Evolutionary conservation across 345 rosid species (phyloP), one percentile per base, ranked within the genome.

Genomic region (Rhizophora apiculata): DNA sequence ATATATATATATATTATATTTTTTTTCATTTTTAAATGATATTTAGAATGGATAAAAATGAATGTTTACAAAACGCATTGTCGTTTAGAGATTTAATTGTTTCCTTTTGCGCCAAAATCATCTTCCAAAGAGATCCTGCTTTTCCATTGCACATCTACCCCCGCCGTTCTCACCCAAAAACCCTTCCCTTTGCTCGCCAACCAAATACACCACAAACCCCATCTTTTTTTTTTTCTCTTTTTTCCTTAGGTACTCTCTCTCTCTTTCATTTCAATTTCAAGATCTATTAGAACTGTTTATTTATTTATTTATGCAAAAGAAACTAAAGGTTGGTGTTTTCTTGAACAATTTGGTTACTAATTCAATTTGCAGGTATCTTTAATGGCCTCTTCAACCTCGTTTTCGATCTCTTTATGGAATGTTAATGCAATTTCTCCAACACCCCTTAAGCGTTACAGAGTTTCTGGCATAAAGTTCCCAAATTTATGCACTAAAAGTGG

Each of bases 381-480:
- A 49, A 67, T 71, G 68, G 69, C 68, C 1, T 16, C 60, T 16
- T 65, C 79, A 5, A 60, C 63, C 55, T 55, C 60, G 32, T 65
- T 65, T 37, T 76, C 79, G 6, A 24, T 56, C 26, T 66, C 15
- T 51, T 58, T 52, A 16, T 59, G 51, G 43, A 62, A 69, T 1
- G 55, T 64, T 7, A 8, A 37, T 65, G 19, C 60, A 46, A 54
- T 63, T 4, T 31, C 65, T 32, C 26, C 51, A 6, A 15, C 21
- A 34, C 36, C 79, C 34, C 60, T 52, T 30, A 71, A 43, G 64
- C 72, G 24, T 61, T 68, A 65, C 69, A 43, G 6, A 26, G 84
- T 56, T 24, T 68, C 75, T 52, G 69, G 49, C 32, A 68, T 68
- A 68, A 68, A 68, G 71, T 66, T 51, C 58, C 67, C 76, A 10